Percentiles rank a stretch among this genome's conserved stretches.
Conservation (phyloP, 2,329 filamentous ascomycete species). For the Cadophora malorum region DNA sequence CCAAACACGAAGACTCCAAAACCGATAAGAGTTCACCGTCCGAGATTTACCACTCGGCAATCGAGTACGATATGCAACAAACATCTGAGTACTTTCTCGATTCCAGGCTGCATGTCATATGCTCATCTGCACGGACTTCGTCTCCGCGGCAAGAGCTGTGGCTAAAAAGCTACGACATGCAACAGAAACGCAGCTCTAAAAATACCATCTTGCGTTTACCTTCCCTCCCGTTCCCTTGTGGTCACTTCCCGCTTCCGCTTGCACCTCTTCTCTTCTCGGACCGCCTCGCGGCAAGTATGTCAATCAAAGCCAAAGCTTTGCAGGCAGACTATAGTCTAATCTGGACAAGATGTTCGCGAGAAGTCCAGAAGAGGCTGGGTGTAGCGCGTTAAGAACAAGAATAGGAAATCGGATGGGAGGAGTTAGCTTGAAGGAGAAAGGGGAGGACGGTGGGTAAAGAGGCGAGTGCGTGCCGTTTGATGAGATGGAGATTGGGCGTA, state of each 20-base stretch:
- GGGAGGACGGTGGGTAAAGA: neutral
- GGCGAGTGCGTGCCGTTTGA: neutral
- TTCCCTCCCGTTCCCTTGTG: neutral
- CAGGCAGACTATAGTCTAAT: neutral
- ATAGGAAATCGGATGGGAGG: neutral
- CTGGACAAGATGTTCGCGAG: neutral
- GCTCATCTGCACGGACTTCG: neutral
- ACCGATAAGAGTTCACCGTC: neutral
- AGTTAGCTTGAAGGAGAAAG: neutral
- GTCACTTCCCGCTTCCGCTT: neutral
- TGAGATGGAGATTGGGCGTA: neutral
- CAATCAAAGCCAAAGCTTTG: neutral
- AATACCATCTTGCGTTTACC: neutral
- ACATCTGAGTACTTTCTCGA: neutral
- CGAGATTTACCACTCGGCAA: conserved; percentile 17
- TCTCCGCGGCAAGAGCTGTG: neutral
- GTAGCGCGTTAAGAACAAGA: neutral
- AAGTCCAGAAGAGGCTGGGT: neutral
- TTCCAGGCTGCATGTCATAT: neutral
- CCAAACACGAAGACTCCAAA: neutral
- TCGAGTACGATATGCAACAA: conserved; percentile 21
- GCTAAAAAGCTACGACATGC: conserved; percentile 8
- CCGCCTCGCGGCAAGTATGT: neutral
- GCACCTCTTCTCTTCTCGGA: neutral
- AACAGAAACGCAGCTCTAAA: neutral